Evolutionary conservation across 148 eudicot genomes (phyloP).

Genomic region (Vaccinium darrowii): DNA sequence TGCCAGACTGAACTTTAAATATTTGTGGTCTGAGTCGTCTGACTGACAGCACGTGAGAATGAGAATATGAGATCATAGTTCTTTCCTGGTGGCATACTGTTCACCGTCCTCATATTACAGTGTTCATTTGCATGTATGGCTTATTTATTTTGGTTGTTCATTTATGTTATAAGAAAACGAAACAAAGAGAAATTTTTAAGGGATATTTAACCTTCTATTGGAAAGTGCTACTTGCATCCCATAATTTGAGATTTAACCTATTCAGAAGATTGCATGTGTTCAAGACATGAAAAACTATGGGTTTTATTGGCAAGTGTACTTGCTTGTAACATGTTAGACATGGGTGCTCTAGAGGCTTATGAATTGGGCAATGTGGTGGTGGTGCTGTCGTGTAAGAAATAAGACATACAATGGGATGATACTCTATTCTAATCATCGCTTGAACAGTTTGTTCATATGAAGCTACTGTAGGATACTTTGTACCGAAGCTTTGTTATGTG

Average conservation of each 20-base stretch:
- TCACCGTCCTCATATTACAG: background rate
- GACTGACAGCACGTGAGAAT: background rate
- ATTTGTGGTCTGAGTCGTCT: background rate
- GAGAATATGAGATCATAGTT: background rate
- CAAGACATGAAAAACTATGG: background rate
- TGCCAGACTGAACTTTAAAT: background rate
- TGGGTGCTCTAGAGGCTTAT: background rate
- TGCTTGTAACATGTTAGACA: background rate
- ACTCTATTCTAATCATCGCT: background rate
- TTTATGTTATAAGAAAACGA: background rate
- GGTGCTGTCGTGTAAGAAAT: background rate
- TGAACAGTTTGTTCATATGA: background rate
- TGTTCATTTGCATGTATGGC: background rate
- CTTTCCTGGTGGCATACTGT: background rate
- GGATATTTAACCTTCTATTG: background rate
- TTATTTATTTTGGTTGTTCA: background rate
- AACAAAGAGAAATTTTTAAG: background rate
- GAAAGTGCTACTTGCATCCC: background rate
- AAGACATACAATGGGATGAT: background rate
- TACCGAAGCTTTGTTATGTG: background rate
- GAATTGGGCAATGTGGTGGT: background rate
- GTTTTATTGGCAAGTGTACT: background rate
- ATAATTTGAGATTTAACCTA: background rate
- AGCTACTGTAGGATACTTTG: background rate
- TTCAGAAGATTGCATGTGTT: conserved; percentile 2